Evolutionary conservation across 2,329 filamentous ascomycete genomes (phyloP).

Genomic region (Alternaria incomplexa): DNA sequence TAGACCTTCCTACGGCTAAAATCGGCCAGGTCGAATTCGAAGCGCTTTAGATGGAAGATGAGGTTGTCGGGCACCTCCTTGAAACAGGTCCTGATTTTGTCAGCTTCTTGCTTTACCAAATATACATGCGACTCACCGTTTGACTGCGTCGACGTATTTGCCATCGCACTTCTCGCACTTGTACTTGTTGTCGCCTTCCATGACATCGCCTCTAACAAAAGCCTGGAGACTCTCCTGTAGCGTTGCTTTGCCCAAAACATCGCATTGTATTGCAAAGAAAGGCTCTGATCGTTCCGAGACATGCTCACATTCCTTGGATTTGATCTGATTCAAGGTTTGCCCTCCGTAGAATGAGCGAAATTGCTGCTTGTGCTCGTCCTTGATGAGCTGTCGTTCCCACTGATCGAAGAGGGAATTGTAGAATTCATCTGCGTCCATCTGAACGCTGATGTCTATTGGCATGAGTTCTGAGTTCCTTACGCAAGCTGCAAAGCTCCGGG

Average conservation of each 20-base stretch:
- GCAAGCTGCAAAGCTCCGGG: conserved; percentile 71
- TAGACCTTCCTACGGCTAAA: conserved; percentile 92
- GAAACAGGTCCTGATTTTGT: conserved; percentile 71
- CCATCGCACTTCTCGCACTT: conserved; percentile 89
- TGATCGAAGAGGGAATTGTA: conserved; percentile 93
- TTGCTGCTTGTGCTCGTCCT: conserved; percentile 69
- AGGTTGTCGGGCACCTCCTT: conserved; percentile 93
- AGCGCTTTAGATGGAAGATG: conserved; percentile 92
- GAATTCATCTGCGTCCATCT: conserved; percentile 99
- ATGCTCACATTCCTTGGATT: conserved; percentile 91
- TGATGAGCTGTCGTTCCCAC: conserved; percentile 81
- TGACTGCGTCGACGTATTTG: conserved; percentile 87
- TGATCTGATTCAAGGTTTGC: conserved; percentile 90
- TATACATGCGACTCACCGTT: conserved; percentile 61
- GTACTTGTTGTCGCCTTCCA: conserved; percentile 99
- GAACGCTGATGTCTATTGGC: conserved; percentile 82
- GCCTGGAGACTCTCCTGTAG: conserved; percentile 88
- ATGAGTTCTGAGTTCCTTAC: conserved; percentile 85
- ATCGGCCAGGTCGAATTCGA: conserved; percentile 79
- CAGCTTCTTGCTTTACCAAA: conserved; percentile 9
- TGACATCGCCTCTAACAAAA: conserved; percentile 95
- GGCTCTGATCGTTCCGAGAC: conserved; percentile 89
- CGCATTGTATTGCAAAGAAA: conserved; percentile 93
- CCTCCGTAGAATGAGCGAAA: conserved; percentile 90
- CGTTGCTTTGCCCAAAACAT: conserved; percentile 88